A percentile compares a stretch with the other conserved stretches of the same genome.
These are phyloP conservation scores for Yamagishiella unicocca DNA, from an alignment of 139 green algal genomes.

Conservation along the genomic window DNA sequence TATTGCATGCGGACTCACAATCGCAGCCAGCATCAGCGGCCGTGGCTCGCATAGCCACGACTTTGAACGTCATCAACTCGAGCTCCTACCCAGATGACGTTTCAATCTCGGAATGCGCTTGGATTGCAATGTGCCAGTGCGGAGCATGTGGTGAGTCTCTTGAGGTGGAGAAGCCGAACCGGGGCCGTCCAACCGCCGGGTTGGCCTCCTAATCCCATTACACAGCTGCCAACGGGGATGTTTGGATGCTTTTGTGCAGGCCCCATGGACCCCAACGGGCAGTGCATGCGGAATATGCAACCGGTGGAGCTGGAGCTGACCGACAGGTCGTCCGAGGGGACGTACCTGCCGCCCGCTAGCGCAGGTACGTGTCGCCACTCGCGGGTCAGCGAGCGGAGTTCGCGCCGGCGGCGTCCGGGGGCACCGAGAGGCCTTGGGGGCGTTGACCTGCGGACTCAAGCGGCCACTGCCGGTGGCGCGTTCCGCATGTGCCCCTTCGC, in stretches of 20 bases:
- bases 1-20: conserved; percentile 28
- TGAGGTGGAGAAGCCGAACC: too few species aligned
- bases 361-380: neutral
- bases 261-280: conserved; percentile 30
- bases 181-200: too few species aligned
- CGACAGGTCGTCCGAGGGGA: conserved; percentile 43
- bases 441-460: too few species aligned
- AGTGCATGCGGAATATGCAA: neutral
- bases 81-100: conserved; percentile 31
- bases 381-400: too few species aligned
- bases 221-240: too few species aligned
- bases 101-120: conserved; percentile 19
- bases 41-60: conserved; percentile 31
- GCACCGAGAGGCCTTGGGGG: too few species aligned
- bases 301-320: conserved; percentile 37
- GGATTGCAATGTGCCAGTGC: conserved; percentile 42
- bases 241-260: too few species aligned
- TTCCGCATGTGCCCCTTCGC: too few species aligned
- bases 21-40: conserved; percentile 40
- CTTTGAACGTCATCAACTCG: conserved; percentile 36
- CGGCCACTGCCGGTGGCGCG: too few species aligned
- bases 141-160: conserved; percentile 19
- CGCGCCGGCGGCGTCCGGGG: too few species aligned
- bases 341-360: conserved; percentile 29
- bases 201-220: too few species aligned